phyloP scores from a whole-genome alignment of 345 rosid species.

The Barbarea vulgaris region DNA sequence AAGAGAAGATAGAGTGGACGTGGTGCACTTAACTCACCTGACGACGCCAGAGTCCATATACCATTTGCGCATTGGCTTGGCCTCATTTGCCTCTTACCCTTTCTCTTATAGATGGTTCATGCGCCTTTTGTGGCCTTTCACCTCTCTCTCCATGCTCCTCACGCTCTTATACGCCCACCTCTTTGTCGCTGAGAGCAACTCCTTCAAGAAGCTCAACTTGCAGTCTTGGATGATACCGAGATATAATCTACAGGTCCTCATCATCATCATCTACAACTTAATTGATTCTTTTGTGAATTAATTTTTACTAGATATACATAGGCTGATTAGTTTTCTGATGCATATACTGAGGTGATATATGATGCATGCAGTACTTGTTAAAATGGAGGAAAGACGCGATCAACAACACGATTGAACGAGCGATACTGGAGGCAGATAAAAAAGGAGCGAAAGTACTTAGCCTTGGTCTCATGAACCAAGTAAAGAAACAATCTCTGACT shows the following conservation, averaged over 20 bases:
- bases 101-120: constrained; percentile 48
- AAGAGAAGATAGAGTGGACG: constrained; percentile 57
- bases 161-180: constrained; percentile 54
- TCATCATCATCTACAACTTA: not conserved
- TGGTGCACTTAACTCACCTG: constrained; percentile 66
- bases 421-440: constrained; percentile 46
- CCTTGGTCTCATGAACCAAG: constrained; percentile 53
- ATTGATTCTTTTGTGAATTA: not conserved
- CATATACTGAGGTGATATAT: constrained; percentile 2
- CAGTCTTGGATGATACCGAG: constrained; percentile 81
- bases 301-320: not conserved
- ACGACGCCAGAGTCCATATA: constrained; percentile 67
- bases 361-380: constrained; percentile 41
- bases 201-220: constrained; percentile 46
- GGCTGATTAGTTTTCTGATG: not conserved
- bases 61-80: constrained; percentile 60
- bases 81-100: constrained; percentile 63
- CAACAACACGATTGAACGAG: constrained; percentile 48
- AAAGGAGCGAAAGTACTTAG: constrained; percentile 50
- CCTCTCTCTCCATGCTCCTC: constrained; percentile 47
- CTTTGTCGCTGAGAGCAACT: constrained; percentile 59
- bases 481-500: not conserved
- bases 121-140: constrained; percentile 64
- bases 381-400: constrained; percentile 44
- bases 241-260: constrained; percentile 57